These are phyloP conservation scores for Dendrostoma leiphaemia DNA, from an alignment of 2,329 filamentous ascomycete genomes.

Conservation along the genomic window DNA sequence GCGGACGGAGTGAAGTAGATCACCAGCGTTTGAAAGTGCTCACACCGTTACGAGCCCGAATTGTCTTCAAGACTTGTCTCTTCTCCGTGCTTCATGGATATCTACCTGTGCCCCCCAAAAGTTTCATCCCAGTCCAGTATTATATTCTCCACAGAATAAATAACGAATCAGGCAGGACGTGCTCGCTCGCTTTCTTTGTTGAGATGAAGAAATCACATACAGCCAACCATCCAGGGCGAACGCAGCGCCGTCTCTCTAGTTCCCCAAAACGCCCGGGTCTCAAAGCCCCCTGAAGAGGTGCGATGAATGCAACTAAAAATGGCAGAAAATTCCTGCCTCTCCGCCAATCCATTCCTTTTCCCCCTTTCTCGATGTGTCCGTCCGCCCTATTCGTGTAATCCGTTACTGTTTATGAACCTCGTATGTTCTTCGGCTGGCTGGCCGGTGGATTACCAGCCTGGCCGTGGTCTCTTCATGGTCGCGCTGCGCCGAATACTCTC, in stretches of 20 bases:
- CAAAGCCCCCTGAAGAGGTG: background rate
- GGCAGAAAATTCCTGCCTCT: background rate
- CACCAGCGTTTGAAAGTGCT: background rate
- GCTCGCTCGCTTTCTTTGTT: slow-evolving; percentile 2
- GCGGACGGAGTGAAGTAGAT: background rate
- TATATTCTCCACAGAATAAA: background rate
- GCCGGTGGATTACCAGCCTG: slow-evolving; percentile 22
- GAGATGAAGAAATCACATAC: background rate
- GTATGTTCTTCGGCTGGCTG: background rate
- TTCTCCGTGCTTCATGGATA: background rate
- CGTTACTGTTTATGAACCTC: background rate
- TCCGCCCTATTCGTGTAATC: background rate
- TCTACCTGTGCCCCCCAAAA: background rate
- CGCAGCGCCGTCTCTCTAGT: background rate
- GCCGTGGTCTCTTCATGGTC: slow-evolving; percentile 51
- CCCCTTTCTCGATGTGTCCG: no score
- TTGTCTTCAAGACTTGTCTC: background rate
- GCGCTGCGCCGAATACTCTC: slow-evolving; percentile 89
- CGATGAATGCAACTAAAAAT: background rate
- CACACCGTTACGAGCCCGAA: background rate
- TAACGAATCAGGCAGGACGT: background rate
- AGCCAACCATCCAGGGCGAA: background rate
- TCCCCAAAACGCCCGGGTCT: background rate
- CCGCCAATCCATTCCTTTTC: background rate
- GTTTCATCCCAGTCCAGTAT: background rate